Base-by-base conservation (phyloP, 2,329 filamentous ascomycete species). In the Aspergillus awamori region DNA sequence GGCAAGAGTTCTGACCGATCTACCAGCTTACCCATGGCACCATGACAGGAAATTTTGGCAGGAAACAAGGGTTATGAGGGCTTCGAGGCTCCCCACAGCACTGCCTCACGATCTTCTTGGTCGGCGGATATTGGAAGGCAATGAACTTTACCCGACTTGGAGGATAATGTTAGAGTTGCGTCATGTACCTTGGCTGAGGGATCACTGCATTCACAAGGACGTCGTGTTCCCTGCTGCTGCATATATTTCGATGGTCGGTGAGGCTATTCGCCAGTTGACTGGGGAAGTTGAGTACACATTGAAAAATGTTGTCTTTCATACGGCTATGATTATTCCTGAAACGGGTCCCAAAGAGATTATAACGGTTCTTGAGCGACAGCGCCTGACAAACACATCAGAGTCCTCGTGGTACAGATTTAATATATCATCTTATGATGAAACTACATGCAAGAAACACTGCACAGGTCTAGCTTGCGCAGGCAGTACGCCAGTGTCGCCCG, bases 71-170 rank as follows among this genome's bases (percentile, higher is more conserved):
- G 5, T 65, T 1, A 58, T 56, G 6, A 36, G 57, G 26, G 58
- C 63, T 4, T 65, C 64, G 63, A 66, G 72, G 11, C 58, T 69
- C n/a, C 67, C 70, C 11, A 60, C 66, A 20, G 58, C 63, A 36
- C 68, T 65, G 11, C 58, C 68, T 8, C 71, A 74, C 57, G 70
- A 74, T n/a, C 62, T 74, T 0, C 63, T 75, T 4, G 72, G 72
- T 8, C 63, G 67, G 7, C 69, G 66, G 1, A 64, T 66, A 8
- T 38, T 68, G 4, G 73, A 73, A 33, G 68, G 67, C 22, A 69
- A 65, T 17, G 53, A 62, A 1, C 38, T 68, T 11, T 65, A 67
- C 11, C 69, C 70, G 4, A 60, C 62, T 5, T 75, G 72, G 72
- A 58, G 72, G 3, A 72, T 74, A 41, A 28, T 68, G 13, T 56